These are phyloP conservation scores for Trifolium repens DNA, from an alignment of 306 rosid genomes.

Conservation along the genomic window DNA sequence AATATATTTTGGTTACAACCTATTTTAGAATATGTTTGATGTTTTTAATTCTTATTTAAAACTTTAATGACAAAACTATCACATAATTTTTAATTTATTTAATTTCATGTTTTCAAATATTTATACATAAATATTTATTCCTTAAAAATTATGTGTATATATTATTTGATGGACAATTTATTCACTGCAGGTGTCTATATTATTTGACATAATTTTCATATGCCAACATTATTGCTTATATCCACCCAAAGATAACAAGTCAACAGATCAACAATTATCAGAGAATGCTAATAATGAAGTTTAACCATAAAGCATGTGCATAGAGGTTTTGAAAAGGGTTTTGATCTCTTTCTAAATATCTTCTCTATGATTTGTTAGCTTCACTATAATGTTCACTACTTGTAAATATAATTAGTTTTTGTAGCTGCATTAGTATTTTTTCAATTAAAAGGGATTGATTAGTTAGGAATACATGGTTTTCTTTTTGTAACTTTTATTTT, in stretches of 20 bases:
- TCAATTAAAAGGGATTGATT: not conserved
- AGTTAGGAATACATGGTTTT: not conserved
- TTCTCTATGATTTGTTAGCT: conserved; percentile 1
- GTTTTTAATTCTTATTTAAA: not conserved
- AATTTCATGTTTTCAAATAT: not conserved
- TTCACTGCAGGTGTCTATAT: conserved; percentile 60
- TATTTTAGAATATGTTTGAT: not conserved
- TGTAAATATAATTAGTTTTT: conserved; percentile 19
- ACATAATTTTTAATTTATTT: not conserved
- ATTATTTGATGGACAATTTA: not conserved
- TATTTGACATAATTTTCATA: conserved; percentile 56
- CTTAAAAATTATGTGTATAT: not conserved
- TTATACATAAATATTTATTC: not conserved
- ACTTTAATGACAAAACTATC: not conserved
- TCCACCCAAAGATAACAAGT: not conserved
- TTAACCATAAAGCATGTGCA: not conserved
- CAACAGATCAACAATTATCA: conserved; percentile 15
- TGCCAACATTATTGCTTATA: conserved; percentile 41
- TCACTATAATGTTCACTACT: not conserved
- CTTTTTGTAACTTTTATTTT: not conserved
- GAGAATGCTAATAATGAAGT: conserved; percentile 21
- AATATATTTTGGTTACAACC: not conserved
- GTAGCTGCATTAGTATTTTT: not conserved
- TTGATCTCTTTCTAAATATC: not conserved
- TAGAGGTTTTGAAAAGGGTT: no score